phyloP scores from a whole-genome alignment of 257 asterid genomes.

The Ehretia macrophylla region DNA sequence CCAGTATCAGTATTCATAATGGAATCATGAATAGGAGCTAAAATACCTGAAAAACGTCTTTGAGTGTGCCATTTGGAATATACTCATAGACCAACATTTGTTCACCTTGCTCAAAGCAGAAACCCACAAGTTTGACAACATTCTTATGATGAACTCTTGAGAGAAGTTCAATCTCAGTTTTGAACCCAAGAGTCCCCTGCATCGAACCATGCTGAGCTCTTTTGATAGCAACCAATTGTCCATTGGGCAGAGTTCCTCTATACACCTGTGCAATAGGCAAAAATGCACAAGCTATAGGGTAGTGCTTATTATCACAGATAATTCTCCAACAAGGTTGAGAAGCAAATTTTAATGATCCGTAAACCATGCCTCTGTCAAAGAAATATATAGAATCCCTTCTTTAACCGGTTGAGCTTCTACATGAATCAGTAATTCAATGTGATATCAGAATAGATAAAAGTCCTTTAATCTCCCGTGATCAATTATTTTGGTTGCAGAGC shows the following conservation, averaged over 20 bases:
- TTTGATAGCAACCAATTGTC: constrained; percentile 67
- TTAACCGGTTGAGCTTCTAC: too few relatives aligned
- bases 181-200: constrained; percentile 83
- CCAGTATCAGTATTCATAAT: not conserved
- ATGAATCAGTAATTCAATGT: too few relatives aligned
- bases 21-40: not conserved
- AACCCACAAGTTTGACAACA: constrained; percentile 64
- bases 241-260: constrained; percentile 62
- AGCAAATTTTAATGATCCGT: too few relatives aligned
- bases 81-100: constrained; percentile 80
- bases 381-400: too few relatives aligned
- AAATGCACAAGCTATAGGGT: not conserved
- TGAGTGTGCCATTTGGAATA: constrained; percentile 69
- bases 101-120: constrained; percentile 76
- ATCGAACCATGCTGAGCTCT: constrained; percentile 73
- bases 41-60: constrained; percentile 74
- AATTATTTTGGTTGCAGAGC: too few relatives aligned
- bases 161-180: constrained; percentile 94
- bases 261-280: constrained; percentile 45
- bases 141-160: constrained; percentile 95
- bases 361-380: too few relatives aligned
- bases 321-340: not conserved
- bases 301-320: not conserved
- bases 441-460: too few relatives aligned
- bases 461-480: too few relatives aligned